Conservation (phyloP, 257 asterid species). For the Ocimum tenuiflorum region DNA sequence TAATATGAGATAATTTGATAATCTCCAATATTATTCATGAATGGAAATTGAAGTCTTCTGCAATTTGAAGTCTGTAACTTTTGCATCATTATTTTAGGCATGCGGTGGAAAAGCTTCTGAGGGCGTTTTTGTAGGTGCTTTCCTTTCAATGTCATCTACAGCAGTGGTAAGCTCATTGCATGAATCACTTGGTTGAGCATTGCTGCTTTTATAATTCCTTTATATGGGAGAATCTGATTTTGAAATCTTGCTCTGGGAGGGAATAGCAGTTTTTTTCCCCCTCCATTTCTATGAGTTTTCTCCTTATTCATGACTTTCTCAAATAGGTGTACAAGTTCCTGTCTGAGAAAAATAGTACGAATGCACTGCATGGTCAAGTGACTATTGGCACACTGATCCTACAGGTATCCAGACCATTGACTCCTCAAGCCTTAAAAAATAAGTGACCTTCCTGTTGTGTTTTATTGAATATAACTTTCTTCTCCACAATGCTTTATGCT, state of each 20-base stretch:
- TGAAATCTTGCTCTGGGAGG: background rate
- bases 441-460: background rate
- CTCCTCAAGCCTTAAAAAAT: conserved; percentile 8
- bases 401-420: conserved; percentile 54
- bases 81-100: conserved; percentile 47
- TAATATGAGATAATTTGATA: too few species aligned
- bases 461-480: background rate
- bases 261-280: background rate
- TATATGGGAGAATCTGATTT: background rate
- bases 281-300: background rate
- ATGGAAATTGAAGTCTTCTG: background rate
- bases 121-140: conserved; percentile 91
- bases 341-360: conserved; percentile 81
- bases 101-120: conserved; percentile 95
- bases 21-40: too few species aligned
- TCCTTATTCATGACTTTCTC: conserved; percentile 3
- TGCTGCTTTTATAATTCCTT: conserved; percentile 5
- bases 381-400: conserved; percentile 90
- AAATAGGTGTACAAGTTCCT: conserved; percentile 52
- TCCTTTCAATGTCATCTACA: conserved; percentile 97
- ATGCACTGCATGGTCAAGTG: conserved; percentile 94
- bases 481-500: background rate
- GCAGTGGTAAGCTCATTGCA: conserved; percentile 69
- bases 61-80: conserved; percentile 15
- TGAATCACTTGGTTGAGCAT: conserved; percentile 8